Evolutionary conservation across 805 yeast genomes (phyloP).

Genomic region (Hanseniaspora pseudoguilliermondii): DNA sequence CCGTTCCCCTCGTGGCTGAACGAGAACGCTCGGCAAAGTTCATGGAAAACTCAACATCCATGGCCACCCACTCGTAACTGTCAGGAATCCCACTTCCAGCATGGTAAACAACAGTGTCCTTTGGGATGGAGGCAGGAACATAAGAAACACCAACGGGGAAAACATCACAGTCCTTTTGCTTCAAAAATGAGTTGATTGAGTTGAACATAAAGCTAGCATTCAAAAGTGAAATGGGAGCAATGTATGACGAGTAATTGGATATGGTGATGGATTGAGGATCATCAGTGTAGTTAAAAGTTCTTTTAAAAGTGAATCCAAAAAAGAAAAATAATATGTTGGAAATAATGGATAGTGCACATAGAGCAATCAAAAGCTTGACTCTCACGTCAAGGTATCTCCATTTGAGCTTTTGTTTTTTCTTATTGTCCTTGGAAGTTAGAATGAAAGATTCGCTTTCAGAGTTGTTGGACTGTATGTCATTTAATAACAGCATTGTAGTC

Average conservation of each 20-base stretch:
- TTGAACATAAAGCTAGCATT: slow-evolving; percentile 48
- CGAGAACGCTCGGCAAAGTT: slow-evolving; percentile 29
- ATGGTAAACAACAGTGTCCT: slow-evolving; percentile 47
- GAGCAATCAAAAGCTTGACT: not conserved
- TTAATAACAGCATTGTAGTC: too few species aligned
- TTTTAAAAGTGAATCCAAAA: not conserved
- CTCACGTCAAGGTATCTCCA: not conserved
- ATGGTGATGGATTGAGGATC: not conserved
- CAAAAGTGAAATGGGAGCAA: slow-evolving; percentile 29
- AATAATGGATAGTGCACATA: not conserved
- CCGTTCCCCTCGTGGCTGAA: slow-evolving; percentile 11
- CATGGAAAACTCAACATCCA: slow-evolving; percentile 51
- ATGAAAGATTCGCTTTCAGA: not conserved
- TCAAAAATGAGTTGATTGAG: slow-evolving; percentile 40
- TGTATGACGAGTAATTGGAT: slow-evolving; percentile 19
- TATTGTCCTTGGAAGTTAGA: not conserved
- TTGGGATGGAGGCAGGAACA: slow-evolving; percentile 48
- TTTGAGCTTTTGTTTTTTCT: not conserved
- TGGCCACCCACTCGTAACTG: slow-evolving; percentile 48
- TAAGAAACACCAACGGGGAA: slow-evolving; percentile 46
- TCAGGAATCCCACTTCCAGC: slow-evolving; percentile 38
- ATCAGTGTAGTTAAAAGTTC: not conserved
- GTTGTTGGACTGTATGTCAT: not conserved
- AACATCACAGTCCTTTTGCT: slow-evolving; percentile 39
- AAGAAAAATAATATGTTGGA: not conserved